phyloP scores from a whole-genome alignment of 1,284 basidiomycete genomes.

The Heliocybe sulcata region DNA sequence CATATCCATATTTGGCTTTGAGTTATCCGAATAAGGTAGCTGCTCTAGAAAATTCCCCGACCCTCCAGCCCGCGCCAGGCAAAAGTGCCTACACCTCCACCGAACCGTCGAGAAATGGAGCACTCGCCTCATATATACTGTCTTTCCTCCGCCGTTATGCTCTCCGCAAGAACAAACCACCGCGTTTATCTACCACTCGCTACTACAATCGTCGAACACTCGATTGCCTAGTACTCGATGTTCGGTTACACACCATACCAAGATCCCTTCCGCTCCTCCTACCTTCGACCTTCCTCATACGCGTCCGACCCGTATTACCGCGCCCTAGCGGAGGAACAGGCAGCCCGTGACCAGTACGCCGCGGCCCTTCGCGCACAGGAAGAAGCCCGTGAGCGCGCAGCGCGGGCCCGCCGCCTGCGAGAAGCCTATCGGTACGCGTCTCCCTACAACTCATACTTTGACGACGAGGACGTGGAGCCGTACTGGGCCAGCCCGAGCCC shows the following conservation, averaged over 20 bases:
- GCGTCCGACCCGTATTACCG: conserved; percentile 17
- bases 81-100: background rate
- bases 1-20: no score
- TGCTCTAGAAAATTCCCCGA: background rate
- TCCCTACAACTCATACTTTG: conserved; percentile 16
- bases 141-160: background rate
- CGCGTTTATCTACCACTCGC: background rate
- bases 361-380: conserved; percentile 22
- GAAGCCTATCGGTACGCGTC: conserved; percentile 9
- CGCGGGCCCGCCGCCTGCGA: conserved; percentile 18
- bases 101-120: background rate
- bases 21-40: background rate
- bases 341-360: conserved; percentile 21
- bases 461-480: conserved; percentile 11
- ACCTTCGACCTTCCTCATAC: conserved; percentile 2
- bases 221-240: conserved; percentile 9
- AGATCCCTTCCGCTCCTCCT: background rate
- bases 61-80: background rate
- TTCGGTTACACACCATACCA: conserved; percentile 1
- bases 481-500: background rate
- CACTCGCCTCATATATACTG: background rate
- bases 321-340: conserved; percentile 23
- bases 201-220: background rate
- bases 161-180: background rate
- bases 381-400: conserved; percentile 22